These are phyloP conservation scores for Diddensiella transvaalensis DNA, from an alignment of 805 yeast species.

Conservation along the genomic window DNA sequence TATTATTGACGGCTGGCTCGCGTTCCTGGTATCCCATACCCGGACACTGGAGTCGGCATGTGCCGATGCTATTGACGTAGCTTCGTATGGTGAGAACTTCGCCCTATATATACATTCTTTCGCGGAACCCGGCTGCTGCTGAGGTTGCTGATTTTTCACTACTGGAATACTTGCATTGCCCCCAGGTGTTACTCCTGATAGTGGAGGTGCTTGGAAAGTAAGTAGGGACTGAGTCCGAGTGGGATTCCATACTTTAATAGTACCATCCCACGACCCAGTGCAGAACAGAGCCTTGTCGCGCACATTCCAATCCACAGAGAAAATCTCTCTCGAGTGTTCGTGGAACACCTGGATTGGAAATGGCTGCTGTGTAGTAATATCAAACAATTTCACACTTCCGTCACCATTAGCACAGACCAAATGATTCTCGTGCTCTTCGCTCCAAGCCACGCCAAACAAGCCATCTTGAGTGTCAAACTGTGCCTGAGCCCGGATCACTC, in stretches of 20 bases:
- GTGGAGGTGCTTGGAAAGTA: slow-evolving; percentile 14
- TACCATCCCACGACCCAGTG: slow-evolving; percentile 90
- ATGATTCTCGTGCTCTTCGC: slow-evolving; percentile 86
- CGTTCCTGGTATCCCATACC: slow-evolving; percentile 70
- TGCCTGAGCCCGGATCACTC: slow-evolving; percentile 42
- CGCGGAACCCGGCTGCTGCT: slow-evolving; percentile 27
- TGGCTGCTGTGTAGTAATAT: slow-evolving; percentile 41
- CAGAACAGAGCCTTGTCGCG: slow-evolving; percentile 65
- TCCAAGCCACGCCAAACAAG: slow-evolving; percentile 83
- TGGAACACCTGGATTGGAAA: slow-evolving; percentile 35
- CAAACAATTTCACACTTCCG: slow-evolving; percentile 81
- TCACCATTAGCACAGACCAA: slow-evolving; percentile 82
- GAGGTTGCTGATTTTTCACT: slow-evolving; percentile 18
- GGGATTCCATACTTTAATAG: slow-evolving; percentile 51
- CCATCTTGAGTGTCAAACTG: slow-evolving; percentile 91
- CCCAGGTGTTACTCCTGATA: slow-evolving; percentile 20
- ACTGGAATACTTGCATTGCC: slow-evolving; percentile 23
- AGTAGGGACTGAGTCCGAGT: slow-evolving; percentile 19
- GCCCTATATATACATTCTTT: slow-evolving; percentile 68
- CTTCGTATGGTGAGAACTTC: slow-evolving; percentile 79
- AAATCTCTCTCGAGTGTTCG: slow-evolving; percentile 77
- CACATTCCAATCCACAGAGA: slow-evolving; percentile 69
- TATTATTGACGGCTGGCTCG: slow-evolving; percentile 33
- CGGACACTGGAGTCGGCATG: slow-evolving; percentile 72
- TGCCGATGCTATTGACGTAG: slow-evolving; percentile 62